A percentile compares a stretch with the other conserved stretches of the same genome.
Conservation (phyloP, 2,329 filamentous ascomycete genomes). For the Aspergillus sp. region DNA sequence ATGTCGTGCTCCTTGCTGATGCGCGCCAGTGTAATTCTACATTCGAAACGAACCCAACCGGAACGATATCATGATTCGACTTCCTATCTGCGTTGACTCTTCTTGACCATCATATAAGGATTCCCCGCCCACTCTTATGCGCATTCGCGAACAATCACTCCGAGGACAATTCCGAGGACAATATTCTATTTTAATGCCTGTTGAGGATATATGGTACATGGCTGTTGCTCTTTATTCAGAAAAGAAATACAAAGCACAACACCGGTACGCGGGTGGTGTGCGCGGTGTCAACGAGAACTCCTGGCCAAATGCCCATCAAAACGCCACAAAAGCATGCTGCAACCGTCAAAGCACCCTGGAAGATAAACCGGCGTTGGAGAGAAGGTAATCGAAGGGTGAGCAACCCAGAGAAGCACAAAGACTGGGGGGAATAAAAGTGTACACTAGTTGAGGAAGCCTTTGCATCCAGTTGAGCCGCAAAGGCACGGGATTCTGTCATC, state of each 20-base stretch:
- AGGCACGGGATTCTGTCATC: conserved; percentile 95
- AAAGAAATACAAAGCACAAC: conserved; percentile 9
- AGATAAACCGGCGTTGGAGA: not conserved
- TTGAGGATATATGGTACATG: conserved; percentile 25
- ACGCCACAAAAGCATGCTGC: conserved; percentile 8
- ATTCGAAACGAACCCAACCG: not conserved
- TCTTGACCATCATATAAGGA: too few relatives aligned
- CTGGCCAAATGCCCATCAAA: conserved; percentile 13
- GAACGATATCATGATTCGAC: not conserved
- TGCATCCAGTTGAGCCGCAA: conserved; percentile 92
- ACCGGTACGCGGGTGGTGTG: not conserved
- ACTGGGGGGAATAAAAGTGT: not conserved
- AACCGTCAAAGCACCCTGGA: not conserved
- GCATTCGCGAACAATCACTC: not conserved
- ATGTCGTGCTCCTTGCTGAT: conserved; percentile 1
- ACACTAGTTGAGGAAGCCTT: conserved; percentile 92
- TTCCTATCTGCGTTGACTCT: not conserved
- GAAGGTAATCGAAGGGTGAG: not conserved
- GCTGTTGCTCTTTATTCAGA: conserved; percentile 17
- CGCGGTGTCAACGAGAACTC: too few relatives aligned
- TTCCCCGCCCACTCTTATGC: too few relatives aligned
- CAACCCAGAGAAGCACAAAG: not conserved
- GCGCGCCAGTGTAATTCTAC: not conserved
- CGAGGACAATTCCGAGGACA: too few relatives aligned
- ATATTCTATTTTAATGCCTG: not conserved